Base-by-base conservation (phyloP, 495 filamentous ascomycete genomes). In the Rusavskia elegans region DNA sequence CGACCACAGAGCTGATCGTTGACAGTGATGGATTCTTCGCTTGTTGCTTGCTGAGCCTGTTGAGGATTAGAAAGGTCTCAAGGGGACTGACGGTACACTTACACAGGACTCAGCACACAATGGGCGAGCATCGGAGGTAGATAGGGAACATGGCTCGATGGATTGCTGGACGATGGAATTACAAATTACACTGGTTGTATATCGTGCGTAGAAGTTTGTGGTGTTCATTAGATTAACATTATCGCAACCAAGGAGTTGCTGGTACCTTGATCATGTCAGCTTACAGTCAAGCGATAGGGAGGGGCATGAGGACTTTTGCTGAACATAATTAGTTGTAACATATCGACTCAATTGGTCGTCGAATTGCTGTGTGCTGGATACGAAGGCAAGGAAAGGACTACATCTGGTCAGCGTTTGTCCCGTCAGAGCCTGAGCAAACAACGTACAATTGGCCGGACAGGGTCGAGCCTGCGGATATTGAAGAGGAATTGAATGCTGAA, bases 141-240 rank as follows among this genome's bases (percentile, higher is more conserved):
- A 77, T 35, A 94, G 68, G 16, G 69, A 63, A 66, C 93, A 97
- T 36, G 73, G 64, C n/a, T 61, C 54, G 57, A 82, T 81, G 23
- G 93, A 99, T 61, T 87, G 88, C 66, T 97, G 93, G 51, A 99
- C 78, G 64, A 99, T 84, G 54, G 85, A 79, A 74, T 89, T 97
- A 77, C 93, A 99, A 57, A 99, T 76, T 63, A 89, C 80, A 59
- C 85, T 90, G 46, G 80, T 90, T 13, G 89, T 95, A 67, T 89
- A 99, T 60, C 89, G 83, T 21, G 93, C 92, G 69, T 99, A 99
- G 60, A 87, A 78, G 59, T 82, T 74, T 50, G 78, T 82, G n/a
- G 87, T 83, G 58, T 93, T 85, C 30, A 81, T 81, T 48, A 85
- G 74, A 59, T 92, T 81, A 62, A 94, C 67, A 54, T 78, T 77